phyloP scores from a whole-genome alignment of 2,329 filamentous ascomycete species.

The Teratosphaeria gauchensis region DNA sequence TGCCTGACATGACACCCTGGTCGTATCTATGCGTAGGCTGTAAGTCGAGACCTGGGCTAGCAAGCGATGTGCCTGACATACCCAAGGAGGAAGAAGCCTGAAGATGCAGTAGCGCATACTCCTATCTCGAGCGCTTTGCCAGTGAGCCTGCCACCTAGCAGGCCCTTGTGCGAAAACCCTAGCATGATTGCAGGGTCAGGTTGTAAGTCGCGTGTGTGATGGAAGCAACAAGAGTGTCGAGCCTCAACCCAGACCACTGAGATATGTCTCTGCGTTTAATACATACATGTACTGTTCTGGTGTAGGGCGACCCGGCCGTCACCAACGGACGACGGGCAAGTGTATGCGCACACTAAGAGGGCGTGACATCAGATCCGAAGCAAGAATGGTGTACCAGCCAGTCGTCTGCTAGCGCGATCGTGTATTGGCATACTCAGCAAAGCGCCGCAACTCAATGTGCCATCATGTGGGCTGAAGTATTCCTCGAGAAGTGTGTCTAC shows the following conservation, averaged over 20 bases:
- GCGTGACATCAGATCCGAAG: neutral
- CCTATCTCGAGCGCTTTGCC: neutral
- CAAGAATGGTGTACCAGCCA: neutral
- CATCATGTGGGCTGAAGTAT: neutral
- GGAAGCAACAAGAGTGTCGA: neutral
- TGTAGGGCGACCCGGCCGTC: neutral
- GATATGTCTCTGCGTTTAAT: neutral
- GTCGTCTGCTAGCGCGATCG: neutral
- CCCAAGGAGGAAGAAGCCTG: neutral
- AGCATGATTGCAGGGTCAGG: neutral
- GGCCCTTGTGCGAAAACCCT: neutral
- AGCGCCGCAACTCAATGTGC: no score
- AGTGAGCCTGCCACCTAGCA: neutral
- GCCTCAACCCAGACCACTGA: neutral
- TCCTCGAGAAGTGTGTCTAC: no score
- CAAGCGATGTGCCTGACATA: neutral
- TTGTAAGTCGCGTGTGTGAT: neutral
- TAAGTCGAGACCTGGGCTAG: neutral
- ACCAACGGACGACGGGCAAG: neutral
- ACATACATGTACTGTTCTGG: neutral
- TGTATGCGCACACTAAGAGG: neutral
- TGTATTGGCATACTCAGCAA: neutral
- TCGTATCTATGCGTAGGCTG: neutral
- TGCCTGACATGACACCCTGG: slow-evolving; percentile 28
- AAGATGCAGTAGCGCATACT: neutral